A percentile compares a stretch with the other conserved stretches of the same genome.
Evolutionary conservation across 23 red algal species (phyloP).

Genomic region (Gracilaria vermiculophylla): DNA sequence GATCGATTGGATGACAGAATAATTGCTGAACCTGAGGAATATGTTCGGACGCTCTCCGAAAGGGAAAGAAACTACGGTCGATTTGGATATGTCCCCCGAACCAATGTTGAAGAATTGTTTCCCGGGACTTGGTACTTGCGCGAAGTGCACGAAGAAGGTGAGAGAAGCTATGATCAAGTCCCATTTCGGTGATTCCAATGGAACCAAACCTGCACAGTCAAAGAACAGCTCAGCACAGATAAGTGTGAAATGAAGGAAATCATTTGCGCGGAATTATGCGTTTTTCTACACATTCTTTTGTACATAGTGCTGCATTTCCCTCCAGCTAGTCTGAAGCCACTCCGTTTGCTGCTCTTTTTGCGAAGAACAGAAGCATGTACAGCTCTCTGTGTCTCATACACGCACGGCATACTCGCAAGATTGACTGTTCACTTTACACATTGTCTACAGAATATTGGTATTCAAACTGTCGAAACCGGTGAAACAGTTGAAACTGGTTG

Average conservation of each 20-base stretch:
- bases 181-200: constrained; percentile 11
- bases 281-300: no score
- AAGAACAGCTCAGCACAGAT: background rate
- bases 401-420: no score
- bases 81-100: constrained; percentile 20
- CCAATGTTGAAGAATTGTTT: constrained; percentile 20
- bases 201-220: background rate
- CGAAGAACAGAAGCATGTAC: no score
- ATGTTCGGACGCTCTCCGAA: constrained; percentile 20
- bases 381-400: no score
- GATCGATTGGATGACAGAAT: constrained; percentile 24
- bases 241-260: background rate
- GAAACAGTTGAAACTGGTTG: no score
- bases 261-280: no score
- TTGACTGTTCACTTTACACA: no score
- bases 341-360: no score
- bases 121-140: constrained; percentile 50
- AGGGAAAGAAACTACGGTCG: constrained; percentile 37
- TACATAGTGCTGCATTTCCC: no score
- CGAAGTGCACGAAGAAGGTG: constrained; percentile 18
- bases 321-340: no score
- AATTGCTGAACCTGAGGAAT: constrained; percentile 34
- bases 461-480: no score
- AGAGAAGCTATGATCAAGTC: constrained; percentile 47
- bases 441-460: no score